phyloP scores from a whole-genome alignment of 805 yeast species.

The Danielia reshetovae region DNA sequence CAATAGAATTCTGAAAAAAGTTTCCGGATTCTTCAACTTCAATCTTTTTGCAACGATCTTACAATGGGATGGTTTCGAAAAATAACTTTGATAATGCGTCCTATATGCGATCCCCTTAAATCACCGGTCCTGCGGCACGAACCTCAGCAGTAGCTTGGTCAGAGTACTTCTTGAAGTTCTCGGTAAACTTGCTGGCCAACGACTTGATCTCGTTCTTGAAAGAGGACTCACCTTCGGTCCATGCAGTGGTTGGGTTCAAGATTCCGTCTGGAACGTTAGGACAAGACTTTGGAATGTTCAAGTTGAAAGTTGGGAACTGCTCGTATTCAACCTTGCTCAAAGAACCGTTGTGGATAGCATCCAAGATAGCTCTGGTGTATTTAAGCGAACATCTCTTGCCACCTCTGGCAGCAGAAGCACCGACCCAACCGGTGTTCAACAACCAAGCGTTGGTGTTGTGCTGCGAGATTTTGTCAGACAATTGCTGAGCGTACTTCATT shows the following conservation, averaged over 20 bases:
- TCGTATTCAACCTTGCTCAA: slow-evolving; percentile 78
- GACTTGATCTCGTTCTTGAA: slow-evolving; percentile 43
- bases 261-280: slow-evolving; percentile 80
- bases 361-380: slow-evolving; percentile 94
- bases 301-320: slow-evolving; percentile 79
- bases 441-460: slow-evolving; percentile 94
- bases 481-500: slow-evolving; percentile 95
- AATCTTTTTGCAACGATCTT: no score
- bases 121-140: slow-evolving; percentile 84
- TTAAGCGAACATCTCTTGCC: slow-evolving; percentile 97
- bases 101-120: no score
- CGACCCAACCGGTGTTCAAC: slow-evolving; percentile 98
- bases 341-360: slow-evolving; percentile 90
- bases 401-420: slow-evolving; percentile 85
- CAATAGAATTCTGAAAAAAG: no score
- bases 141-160: slow-evolving; percentile 83
- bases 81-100: no score
- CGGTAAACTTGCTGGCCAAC: slow-evolving; percentile 74
- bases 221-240: slow-evolving; percentile 50
- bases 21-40: no score
- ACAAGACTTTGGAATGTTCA: slow-evolving; percentile 78
- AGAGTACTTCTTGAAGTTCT: slow-evolving; percentile 83
- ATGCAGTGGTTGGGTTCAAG: slow-evolving; percentile 80
- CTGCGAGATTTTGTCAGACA: slow-evolving; percentile 84
- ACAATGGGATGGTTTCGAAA: no score